Conservation (phyloP, 345 rosid genomes). For the Reutealis trisperma region DNA sequence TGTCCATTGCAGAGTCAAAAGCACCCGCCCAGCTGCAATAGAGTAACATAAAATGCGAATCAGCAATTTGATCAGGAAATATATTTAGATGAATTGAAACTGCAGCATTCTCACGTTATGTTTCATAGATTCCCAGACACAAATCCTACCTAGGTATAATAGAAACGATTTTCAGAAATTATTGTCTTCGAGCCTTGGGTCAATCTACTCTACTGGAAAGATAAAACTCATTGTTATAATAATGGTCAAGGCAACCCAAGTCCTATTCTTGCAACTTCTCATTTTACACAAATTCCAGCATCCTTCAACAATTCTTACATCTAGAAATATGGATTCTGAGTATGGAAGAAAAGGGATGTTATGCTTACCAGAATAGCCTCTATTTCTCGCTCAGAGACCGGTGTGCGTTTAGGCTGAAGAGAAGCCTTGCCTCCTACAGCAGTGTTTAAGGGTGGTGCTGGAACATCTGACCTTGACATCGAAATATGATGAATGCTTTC, state of each 20-base stretch:
- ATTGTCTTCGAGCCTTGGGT: too few relatives aligned
- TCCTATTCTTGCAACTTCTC: neutral
- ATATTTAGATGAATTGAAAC: neutral
- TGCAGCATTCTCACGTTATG: too few relatives aligned
- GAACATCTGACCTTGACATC: conserved; percentile 56
- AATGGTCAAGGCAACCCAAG: neutral
- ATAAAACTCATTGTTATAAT: neutral
- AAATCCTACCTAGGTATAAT: too few relatives aligned
- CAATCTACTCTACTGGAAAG: too few relatives aligned
- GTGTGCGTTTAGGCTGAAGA: conserved; percentile 80
- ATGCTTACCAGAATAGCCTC: conserved; percentile 62
- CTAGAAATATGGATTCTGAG: neutral
- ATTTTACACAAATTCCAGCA: neutral
- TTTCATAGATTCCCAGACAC: too few relatives aligned
- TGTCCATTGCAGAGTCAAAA: conserved; percentile 13
- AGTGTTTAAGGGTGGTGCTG: conserved; percentile 50
- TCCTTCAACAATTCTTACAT: neutral
- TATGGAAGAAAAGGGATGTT: neutral
- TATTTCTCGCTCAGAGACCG: conserved; percentile 66
- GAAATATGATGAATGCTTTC: conserved; percentile 17
- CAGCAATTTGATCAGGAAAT: neutral
- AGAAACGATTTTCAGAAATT: too few relatives aligned
- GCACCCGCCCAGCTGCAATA: conserved; percentile 40
- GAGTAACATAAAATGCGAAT: neutral
- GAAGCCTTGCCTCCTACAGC: conserved; percentile 79